phyloP scores from a whole-genome alignment of 257 asterid genomes.

The Solanum arcanum region DNA sequence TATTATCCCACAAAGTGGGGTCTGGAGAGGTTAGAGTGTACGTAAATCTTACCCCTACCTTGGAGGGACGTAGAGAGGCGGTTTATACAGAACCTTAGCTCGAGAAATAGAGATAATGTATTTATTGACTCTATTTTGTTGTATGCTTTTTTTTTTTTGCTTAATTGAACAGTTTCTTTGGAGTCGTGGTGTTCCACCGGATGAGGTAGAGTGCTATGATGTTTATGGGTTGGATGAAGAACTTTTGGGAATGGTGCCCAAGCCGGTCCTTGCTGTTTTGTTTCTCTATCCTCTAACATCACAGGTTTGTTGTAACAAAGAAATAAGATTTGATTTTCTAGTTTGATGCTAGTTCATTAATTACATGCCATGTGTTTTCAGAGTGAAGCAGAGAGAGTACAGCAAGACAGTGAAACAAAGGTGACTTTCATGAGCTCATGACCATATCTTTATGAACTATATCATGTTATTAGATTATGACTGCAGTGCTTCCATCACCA shows the following conservation, averaged over 20 bases:
- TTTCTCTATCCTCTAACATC: conserved; percentile 74
- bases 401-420: conserved; percentile 50
- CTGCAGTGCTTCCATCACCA: not conserved
- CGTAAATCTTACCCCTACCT: not conserved
- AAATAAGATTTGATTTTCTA: not conserved
- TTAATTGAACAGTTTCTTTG: conserved; percentile 57
- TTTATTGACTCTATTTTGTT: not conserved
- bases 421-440: conserved; percentile 19
- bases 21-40: not conserved
- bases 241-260: conserved; percentile 84
- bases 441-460: not conserved
- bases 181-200: conserved; percentile 78
- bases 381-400: conserved; percentile 80
- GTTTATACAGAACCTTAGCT: not conserved
- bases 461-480: not conserved
- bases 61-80: not conserved
- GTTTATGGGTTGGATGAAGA: conserved; percentile 93
- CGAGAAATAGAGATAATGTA: not conserved
- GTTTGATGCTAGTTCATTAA: not conserved
- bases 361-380: conserved; percentile 16
- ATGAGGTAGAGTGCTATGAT: conserved; percentile 82
- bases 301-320: conserved; percentile 29
- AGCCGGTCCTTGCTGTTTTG: conserved; percentile 85
- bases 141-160: not conserved
- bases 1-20: not conserved